Evolutionary conservation across 805 yeast genomes (phyloP).

Genomic region (Candida schatavii): DNA sequence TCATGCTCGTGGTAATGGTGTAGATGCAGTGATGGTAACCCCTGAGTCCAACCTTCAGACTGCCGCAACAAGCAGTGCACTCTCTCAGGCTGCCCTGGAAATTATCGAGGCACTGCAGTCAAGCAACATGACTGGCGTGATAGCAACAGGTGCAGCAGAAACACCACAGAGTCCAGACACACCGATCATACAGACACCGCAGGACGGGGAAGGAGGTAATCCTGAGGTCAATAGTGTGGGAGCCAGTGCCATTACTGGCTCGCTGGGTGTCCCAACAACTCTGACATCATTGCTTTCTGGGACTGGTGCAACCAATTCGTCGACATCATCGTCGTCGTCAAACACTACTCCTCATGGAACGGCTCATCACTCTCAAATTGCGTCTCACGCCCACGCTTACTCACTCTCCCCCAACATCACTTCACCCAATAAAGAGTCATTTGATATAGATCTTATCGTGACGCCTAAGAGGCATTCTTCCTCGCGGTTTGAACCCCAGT

Average conservation of each 20-base stretch:
- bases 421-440: constrained; percentile 61
- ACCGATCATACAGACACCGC: background rate
- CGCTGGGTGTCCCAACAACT: background rate
- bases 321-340: no score
- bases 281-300: background rate
- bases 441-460: constrained; percentile 74
- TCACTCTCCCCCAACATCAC: constrained; percentile 37
- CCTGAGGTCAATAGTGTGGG: background rate
- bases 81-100: background rate
- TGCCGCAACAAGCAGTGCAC: background rate
- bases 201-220: background rate
- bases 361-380: constrained; percentile 15
- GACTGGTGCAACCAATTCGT: background rate
- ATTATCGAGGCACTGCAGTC: background rate
- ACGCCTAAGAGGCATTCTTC: constrained; percentile 88
- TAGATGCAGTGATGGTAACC: background rate
- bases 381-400: constrained; percentile 16
- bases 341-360: constrained; percentile 10
- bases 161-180: background rate
- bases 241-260: background rate
- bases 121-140: background rate
- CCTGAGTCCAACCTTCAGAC: background rate
- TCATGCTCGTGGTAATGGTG: background rate
- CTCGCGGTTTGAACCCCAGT: constrained; percentile 79
- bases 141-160: background rate